A percentile compares a stretch with the other conserved stretches of the same genome.
These are phyloP conservation scores for Phytophthora crassamura DNA, from an alignment of 352 stramenopile species.

Conservation along the genomic window DNA sequence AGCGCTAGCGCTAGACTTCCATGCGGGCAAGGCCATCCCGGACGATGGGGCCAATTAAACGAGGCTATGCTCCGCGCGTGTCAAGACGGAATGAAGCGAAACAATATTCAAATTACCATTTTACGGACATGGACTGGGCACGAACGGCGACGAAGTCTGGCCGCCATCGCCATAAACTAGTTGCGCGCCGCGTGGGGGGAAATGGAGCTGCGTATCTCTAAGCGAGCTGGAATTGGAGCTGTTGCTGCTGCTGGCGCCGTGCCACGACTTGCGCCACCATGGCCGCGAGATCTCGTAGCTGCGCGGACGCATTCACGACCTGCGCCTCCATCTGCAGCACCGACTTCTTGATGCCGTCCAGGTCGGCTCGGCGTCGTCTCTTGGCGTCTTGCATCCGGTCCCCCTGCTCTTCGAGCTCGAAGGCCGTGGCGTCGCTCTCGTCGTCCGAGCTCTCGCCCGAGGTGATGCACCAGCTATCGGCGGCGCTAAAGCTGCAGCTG, in stretches of 20 bases:
- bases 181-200: background rate
- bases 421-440: constrained; percentile 27
- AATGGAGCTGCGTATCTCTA: constrained; percentile 23
- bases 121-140: constrained; percentile 26
- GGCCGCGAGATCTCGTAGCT: constrained; percentile 52
- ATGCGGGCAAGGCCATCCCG: background rate
- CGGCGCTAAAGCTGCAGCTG: background rate
- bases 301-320: constrained; percentile 48
- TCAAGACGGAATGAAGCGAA: constrained; percentile 6
- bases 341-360: constrained; percentile 43
- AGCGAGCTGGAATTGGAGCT: background rate
- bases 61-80: background rate
- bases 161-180: constrained; percentile 36
- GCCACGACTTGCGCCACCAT: constrained; percentile 50
- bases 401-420: constrained; percentile 8
- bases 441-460: constrained; percentile 45
- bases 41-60: background rate
- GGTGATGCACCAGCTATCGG: constrained; percentile 31
- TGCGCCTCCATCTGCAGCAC: constrained; percentile 50
- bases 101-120: constrained; percentile 25
- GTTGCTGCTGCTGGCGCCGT: constrained; percentile 36
- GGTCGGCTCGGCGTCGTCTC: constrained; percentile 41
- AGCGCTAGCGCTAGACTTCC: background rate
- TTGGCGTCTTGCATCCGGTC: constrained; percentile 26
- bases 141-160: constrained; percentile 13